A percentile compares a stretch with the other conserved stretches of the same genome.
These are phyloP conservation scores for Cladosporium sp. DNA, from an alignment of 2,329 filamentous ascomycete species.

Conservation along the genomic window DNA sequence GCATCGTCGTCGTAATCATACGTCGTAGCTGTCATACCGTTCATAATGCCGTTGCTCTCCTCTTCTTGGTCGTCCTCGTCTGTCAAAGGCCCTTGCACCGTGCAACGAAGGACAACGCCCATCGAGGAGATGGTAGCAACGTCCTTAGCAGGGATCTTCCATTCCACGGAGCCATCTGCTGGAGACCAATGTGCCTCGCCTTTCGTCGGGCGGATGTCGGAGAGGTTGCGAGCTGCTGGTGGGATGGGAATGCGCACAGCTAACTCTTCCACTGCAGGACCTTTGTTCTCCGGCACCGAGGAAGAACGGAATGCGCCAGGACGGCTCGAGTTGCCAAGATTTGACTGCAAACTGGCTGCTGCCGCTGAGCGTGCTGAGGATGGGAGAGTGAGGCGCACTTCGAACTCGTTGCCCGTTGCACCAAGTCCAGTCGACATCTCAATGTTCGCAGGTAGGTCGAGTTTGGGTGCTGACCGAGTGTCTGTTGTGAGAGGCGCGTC, in stretches of 20 bases:
- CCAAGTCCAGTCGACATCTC: slow-evolving; percentile 81
- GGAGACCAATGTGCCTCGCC: slow-evolving; percentile 81
- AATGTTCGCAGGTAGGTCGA: slow-evolving; percentile 77
- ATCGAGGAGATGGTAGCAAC: slow-evolving; percentile 46
- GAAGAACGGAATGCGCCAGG: slow-evolving; percentile 21
- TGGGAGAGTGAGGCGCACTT: slow-evolving; percentile 60
- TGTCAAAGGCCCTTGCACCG: slow-evolving; percentile 61
- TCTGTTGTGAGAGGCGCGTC: slow-evolving; percentile 36
- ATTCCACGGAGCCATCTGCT: slow-evolving; percentile 69
- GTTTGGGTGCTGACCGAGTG: slow-evolving; percentile 45
- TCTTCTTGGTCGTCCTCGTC: slow-evolving; percentile 48
- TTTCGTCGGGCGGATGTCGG: slow-evolving; percentile 72
- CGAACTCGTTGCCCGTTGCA: slow-evolving; percentile 73
- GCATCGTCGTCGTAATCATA: slow-evolving; percentile 36
- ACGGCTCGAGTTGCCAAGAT: slow-evolving; percentile 18
- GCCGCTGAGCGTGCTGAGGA: slow-evolving; percentile 21
- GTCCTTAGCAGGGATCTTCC: slow-evolving; percentile 77
- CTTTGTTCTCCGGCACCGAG: slow-evolving; percentile 25
- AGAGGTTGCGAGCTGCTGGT: slow-evolving; percentile 72
- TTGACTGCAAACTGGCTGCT: slow-evolving; percentile 27
- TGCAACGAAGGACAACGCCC: slow-evolving; percentile 66
- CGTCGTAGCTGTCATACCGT: slow-evolving; percentile 39
- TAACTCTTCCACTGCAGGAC: slow-evolving; percentile 64
- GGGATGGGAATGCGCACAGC: slow-evolving; percentile 76
- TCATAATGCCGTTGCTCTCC: slow-evolving; percentile 27